Percentiles rank a stretch among this genome's conserved stretches.
Evolutionary conservation across 1,284 basidiomycete species (phyloP).

Genomic region (Boletus coffeatus): DNA sequence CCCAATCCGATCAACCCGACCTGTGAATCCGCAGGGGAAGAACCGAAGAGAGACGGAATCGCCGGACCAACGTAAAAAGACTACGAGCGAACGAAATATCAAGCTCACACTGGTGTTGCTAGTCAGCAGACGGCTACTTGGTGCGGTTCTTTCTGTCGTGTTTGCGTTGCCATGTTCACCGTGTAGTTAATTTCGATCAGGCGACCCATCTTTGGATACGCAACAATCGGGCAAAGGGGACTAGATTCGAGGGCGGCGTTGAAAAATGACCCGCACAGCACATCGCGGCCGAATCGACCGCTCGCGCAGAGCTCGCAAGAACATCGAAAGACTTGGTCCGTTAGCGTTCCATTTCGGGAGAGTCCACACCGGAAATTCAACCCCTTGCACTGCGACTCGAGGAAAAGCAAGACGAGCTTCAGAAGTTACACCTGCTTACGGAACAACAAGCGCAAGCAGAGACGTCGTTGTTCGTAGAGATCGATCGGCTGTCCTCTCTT

Average conservation of each 20-base stretch:
- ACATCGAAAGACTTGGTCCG: constrained; percentile 46
- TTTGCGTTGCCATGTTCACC: neutral
- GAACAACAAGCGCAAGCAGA: constrained; percentile 60
- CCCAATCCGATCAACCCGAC: constrained; percentile 54
- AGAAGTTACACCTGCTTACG: constrained; percentile 50
- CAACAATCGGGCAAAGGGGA: neutral
- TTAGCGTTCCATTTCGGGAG: constrained; percentile 62
- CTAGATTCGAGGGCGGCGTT: constrained; percentile 13
- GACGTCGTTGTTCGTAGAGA: constrained; percentile 76
- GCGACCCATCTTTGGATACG: constrained; percentile 54
- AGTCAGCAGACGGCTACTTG: constrained; percentile 79
- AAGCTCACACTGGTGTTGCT: constrained; percentile 88
- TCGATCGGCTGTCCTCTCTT: constrained; percentile 81
- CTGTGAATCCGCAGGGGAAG: constrained; percentile 57
- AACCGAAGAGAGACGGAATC: constrained; percentile 71
- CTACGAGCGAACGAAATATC: constrained; percentile 79
- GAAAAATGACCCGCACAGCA: constrained; percentile 38
- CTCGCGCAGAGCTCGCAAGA: constrained; percentile 45
- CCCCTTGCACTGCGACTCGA: constrained; percentile 52
- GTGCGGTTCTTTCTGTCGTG: constrained; percentile 33
- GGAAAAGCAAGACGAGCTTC: constrained; percentile 58
- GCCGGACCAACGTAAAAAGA: constrained; percentile 63
- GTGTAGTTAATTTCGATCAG: constrained; percentile 34
- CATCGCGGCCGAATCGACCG: constrained; percentile 47
- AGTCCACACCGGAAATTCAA: constrained; percentile 46